A percentile compares a stretch with the other conserved stretches of the same genome.
phyloP scores from a whole-genome alignment of 768 basidiomycete genomes.

The Lactarius vividus region DNA sequence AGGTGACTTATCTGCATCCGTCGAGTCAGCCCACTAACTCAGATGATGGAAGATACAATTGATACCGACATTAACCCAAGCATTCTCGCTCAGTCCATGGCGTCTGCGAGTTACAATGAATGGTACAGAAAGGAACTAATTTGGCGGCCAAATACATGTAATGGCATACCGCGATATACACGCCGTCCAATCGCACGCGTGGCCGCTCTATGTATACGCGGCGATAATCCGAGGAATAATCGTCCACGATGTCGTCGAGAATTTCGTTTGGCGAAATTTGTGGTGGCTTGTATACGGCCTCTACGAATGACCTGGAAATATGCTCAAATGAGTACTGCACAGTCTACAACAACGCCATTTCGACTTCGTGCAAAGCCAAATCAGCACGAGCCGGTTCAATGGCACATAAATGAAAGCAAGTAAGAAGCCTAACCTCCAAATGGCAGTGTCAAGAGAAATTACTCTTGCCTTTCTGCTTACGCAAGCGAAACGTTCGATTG shows the following conservation, averaged over 20 bases:
- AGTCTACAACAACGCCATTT: constrained; percentile 1
- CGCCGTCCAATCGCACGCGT: constrained; percentile 79
- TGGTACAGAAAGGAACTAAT: constrained; percentile 15
- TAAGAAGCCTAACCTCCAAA: constrained; percentile 64
- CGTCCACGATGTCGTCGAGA: constrained; percentile 46
- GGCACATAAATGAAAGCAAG: not conserved
- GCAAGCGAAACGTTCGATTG: constrained; percentile 74
- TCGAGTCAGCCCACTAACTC: constrained; percentile 18
- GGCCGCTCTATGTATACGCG: constrained; percentile 82
- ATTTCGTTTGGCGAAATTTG: constrained; percentile 58
- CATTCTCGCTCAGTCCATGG: constrained; percentile 74
- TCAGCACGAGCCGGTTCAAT: not conserved
- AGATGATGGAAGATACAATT: not conserved
- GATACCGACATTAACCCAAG: constrained; percentile 77
- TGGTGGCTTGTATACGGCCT: constrained; percentile 67
- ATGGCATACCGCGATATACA: constrained; percentile 90
- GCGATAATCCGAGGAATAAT: constrained; percentile 63
- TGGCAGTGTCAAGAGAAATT: constrained; percentile 60
- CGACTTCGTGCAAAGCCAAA: not conserved
- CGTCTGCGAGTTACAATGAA: constrained; percentile 44
- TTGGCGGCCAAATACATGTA: constrained; percentile 57
- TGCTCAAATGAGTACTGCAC: constrained; percentile 16
- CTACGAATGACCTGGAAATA: constrained; percentile 56
- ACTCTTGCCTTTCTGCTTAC: constrained; percentile 74
- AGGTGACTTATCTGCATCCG: constrained; percentile 69